These are phyloP conservation scores for Colletotrichum coccodes DNA, from an alignment of 2,329 filamentous ascomycete genomes.

Conservation along the genomic window DNA sequence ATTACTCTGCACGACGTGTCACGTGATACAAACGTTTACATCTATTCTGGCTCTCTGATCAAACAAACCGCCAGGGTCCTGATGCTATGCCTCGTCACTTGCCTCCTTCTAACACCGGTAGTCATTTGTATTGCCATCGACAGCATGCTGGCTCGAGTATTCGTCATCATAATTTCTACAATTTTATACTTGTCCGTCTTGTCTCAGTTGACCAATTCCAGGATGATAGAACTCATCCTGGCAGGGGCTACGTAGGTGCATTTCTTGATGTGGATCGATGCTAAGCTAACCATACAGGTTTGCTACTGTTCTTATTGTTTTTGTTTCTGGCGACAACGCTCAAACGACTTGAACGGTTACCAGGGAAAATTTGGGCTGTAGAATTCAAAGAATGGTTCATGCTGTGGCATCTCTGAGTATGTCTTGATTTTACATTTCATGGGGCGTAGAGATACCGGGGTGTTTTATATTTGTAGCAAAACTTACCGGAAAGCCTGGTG, in stretches of 20 bases:
- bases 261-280: neutral
- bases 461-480: no score
- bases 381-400: no score
- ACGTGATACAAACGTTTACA: conserved; percentile 7
- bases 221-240: conserved; percentile 27
- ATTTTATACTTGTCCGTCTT: conserved; percentile 9
- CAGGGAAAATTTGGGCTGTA: no score
- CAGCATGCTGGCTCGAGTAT: conserved; percentile 12
- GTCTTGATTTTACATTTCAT: no score
- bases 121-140: conserved; percentile 26
- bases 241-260: conserved; percentile 27
- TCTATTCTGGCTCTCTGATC: conserved; percentile 21
- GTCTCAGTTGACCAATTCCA: conserved; percentile 17
- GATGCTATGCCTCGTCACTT: conserved; percentile 16
- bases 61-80: conserved; percentile 10
- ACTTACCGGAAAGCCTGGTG: no score
- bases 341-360: neutral
- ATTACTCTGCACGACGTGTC: neutral
- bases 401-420: no score
- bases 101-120: conserved; percentile 24
- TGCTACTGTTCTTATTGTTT: conserved; percentile 1
- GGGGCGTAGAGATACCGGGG: no score
- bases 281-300: neutral
- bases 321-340: neutral
- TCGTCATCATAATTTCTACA: conserved; percentile 21